Evolutionary conservation across 805 yeast genomes (phyloP), one percentile per base, ranked within the genome.

Genomic region (Wickerhamomyces bovis): DNA sequence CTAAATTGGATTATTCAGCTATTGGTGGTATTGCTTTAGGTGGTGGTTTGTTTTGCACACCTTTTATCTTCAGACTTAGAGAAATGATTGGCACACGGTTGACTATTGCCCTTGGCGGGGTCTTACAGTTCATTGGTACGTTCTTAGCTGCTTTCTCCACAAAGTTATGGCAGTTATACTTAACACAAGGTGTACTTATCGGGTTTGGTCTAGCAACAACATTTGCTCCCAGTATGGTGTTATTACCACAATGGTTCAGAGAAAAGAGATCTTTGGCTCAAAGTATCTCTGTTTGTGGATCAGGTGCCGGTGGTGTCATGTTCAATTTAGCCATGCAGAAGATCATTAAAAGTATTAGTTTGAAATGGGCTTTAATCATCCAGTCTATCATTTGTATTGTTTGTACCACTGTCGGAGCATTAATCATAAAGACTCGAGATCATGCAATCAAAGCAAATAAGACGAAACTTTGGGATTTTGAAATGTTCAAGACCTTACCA

Each of bases 231-330:
- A 77, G 77, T 9, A 65, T 79, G 16, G 71, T 78, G 3, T 60
- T 83, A 6, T 53, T 84, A 35, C 88, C 89, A 0, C 88, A 82
- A 47, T 83, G 85, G 83, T 84, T 84, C 60, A 62, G 76, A 35
- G 79, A 76, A 49, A 79, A 67, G 50, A 68, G 89, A 53, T 79
- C 82, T 3, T 58, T 67, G 6, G 72, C 74, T 1, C 60, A 63
- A 45, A 71, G 73, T 11, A 44, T 70, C 2, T 61, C 65, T 7
- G 58, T 68, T 22, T 52, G 63, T 8, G 76, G 75, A 1, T 62
- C 70, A 9, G 76, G 76, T 20, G 52, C 62, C 4, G 76, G 76
- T 25, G 76, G 76, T 45, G 63, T 69, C 11, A 45, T 72, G 40
- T 73, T 71, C 56, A 62, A 67, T 26, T 46, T 69, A 21, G 50